Percentiles rank a stretch among this genome's conserved stretches.
Conservation (phyloP, 257 asterid species). For the Solanum sejunctum region DNA sequence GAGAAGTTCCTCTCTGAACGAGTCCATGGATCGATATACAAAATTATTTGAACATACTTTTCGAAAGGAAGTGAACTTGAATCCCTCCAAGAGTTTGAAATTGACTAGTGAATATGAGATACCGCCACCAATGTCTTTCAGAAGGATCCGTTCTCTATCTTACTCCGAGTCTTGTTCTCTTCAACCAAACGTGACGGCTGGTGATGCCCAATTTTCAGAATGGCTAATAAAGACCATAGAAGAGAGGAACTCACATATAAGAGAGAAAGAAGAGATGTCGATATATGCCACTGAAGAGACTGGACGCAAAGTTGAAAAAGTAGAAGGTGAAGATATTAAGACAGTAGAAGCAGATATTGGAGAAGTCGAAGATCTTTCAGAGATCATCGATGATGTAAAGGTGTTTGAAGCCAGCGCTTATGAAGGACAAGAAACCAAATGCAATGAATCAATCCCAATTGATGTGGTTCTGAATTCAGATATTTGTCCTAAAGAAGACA, state of each 20-base stretch:
- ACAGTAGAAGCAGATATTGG: conserved; percentile 5
- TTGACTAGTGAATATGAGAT: conserved; percentile 29
- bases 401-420: neutral
- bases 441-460: neutral
- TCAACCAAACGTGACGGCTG: conserved; percentile 5
- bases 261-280: conserved; percentile 2
- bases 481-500: conserved; percentile 1
- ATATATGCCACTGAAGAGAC: neutral
- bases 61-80: conserved; percentile 17
- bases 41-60: conserved; percentile 29
- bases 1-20: conserved; percentile 51
- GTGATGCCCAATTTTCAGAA: conserved; percentile 13
- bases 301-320: neutral
- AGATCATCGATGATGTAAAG: neutral
- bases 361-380: conserved; percentile 3
- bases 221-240: conserved; percentile 1
- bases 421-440: conserved; percentile 1
- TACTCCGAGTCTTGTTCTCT: conserved; percentile 28
- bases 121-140: conserved; percentile 13
- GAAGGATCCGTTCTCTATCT: conserved; percentile 46
- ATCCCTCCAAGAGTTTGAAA: conserved; percentile 52
- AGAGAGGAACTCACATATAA: conserved; percentile 4
- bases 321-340: neutral
- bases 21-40: conserved; percentile 46
- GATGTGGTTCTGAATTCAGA: conserved; percentile 6